phyloP scores from a whole-genome alignment of 805 yeast genomes.

The Hanseniaspora taiwanica region DNA sequence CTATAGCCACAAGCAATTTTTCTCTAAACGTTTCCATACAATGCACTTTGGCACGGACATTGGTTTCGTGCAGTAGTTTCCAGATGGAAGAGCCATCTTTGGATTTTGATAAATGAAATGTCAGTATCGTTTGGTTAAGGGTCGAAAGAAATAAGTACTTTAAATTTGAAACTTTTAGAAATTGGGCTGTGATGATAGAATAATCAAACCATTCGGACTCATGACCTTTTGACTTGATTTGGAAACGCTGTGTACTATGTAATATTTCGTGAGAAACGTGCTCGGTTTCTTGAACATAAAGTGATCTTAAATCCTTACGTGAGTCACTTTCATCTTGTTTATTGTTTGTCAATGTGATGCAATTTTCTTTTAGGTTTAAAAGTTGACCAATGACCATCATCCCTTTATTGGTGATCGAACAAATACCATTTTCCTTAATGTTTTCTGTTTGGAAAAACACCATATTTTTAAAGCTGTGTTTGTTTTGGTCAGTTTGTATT shows the following conservation, averaged over 20 bases:
- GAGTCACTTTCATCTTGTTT: background rate
- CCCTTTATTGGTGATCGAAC: conserved; percentile 16
- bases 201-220: background rate
- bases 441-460: conserved; percentile 14
- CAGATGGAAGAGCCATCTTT: conserved; percentile 27
- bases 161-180: conserved; percentile 14
- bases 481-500: conserved; percentile 11
- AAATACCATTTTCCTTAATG: conserved; percentile 17
- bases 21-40: conserved; percentile 46
- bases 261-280: background rate
- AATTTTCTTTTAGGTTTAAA: background rate
- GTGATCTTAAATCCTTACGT: background rate
- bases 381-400: conserved; percentile 18
- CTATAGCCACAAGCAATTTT: conserved; percentile 45
- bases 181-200: background rate
- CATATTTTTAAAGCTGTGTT: conserved; percentile 6
- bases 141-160: conserved; percentile 36
- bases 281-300: background rate
- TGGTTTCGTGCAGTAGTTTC: conserved; percentile 46
- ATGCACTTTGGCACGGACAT: conserved; percentile 32
- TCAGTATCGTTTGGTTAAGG: conserved; percentile 9
- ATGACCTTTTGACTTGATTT: background rate
- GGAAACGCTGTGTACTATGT: background rate
- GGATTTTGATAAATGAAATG: conserved; percentile 11
- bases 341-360: background rate